Base-by-base conservation (phyloP, 805 yeast genomes). In the Saccharomyces jurei region DNA sequence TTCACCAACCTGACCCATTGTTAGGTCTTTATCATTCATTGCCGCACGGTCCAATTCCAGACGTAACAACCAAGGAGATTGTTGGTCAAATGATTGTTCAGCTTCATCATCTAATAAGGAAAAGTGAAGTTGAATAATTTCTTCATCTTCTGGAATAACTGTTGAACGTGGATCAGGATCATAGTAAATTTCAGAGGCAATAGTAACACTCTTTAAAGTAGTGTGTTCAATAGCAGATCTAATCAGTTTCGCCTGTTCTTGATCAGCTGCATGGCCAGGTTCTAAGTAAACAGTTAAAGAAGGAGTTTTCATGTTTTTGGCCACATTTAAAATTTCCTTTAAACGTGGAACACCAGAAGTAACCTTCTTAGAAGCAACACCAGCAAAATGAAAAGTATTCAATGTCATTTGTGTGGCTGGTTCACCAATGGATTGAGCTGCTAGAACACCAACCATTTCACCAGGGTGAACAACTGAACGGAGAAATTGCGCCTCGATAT, bases 261-360 rank as follows among this genome's bases (percentile, higher is more conserved):
- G 92, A 64, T 94, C 96, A 50, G 81, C 79, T 4, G 96, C 91
- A 58, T 84, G 79, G 46, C 83, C 92, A 4, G 84, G 83, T 50
- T 88, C 79, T 70, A 94, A 76, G 70, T 91, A 94, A n/a, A 92
- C 96, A 9, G 97, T 90, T 69, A 92, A 78, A 13, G 97, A 95
- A n/a, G 99, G 99, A n/a, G 99, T 94, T 75, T 92, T 94, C 79
- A 94, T 91, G 66, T 89, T 92, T 77, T 94, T 94, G 10, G 99
- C 99, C 60, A 94, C 99, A 71, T 92, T 92, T 73, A 94, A 81
- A 82, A 94, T 94, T 77, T 91, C 98, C 81, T 91, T 91, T 72
- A 91, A 81, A 80, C 97, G 95, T 57, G 97, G 97, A 68, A 90
- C 97, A 82, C 97, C 97, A 60, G 92, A 81, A 2, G 97, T 90